These are phyloP conservation scores for Fusarium sp. DNA, from an alignment of 2,329 filamentous ascomycete genomes.

Conservation along the genomic window DNA sequence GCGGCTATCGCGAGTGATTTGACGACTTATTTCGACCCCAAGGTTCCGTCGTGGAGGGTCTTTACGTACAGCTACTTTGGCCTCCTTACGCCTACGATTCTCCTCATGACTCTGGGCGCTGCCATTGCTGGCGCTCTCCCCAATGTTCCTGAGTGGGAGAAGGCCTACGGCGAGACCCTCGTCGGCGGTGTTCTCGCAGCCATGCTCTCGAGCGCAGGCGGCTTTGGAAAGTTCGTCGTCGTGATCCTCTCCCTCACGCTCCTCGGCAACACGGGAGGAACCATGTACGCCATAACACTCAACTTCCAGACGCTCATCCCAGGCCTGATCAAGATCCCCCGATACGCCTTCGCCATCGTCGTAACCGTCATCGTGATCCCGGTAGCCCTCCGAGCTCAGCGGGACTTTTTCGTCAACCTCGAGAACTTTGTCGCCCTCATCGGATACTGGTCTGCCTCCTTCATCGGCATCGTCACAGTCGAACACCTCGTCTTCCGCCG, in stretches of 20 bases:
- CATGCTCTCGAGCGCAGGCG: conserved; percentile 68
- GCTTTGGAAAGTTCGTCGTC: conserved; percentile 72
- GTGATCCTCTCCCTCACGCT: conserved; percentile 69
- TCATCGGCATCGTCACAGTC: conserved; percentile 60
- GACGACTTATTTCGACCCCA: conserved; percentile 70
- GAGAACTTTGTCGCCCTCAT: conserved; percentile 69
- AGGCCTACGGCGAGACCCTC: conserved; percentile 63
- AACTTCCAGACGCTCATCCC: conserved; percentile 74
- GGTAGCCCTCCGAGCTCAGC: conserved; percentile 66
- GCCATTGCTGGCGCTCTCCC: conserved; percentile 72
- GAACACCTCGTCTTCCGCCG: conserved; percentile 63
- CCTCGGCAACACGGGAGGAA: conserved; percentile 69
- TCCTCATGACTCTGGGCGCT: conserved; percentile 72
- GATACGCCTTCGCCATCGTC: conserved; percentile 68
- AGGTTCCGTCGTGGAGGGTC: conserved; percentile 63
- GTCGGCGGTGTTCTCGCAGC: conserved; percentile 70
- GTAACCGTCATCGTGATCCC: conserved; percentile 71
- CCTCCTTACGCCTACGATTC: conserved; percentile 64
- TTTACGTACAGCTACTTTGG: conserved; percentile 70
- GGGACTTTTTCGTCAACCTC: conserved; percentile 68
- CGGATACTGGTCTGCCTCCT: conserved; percentile 69
- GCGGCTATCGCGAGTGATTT: conserved; percentile 70
- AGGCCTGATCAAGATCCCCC: conserved; percentile 65
- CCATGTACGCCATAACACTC: conserved; percentile 71
- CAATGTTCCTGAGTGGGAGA: conserved; percentile 65